Conservation (phyloP, 805 yeast genomes). For the Yamadazyma takamatsuzukensis region DNA sequence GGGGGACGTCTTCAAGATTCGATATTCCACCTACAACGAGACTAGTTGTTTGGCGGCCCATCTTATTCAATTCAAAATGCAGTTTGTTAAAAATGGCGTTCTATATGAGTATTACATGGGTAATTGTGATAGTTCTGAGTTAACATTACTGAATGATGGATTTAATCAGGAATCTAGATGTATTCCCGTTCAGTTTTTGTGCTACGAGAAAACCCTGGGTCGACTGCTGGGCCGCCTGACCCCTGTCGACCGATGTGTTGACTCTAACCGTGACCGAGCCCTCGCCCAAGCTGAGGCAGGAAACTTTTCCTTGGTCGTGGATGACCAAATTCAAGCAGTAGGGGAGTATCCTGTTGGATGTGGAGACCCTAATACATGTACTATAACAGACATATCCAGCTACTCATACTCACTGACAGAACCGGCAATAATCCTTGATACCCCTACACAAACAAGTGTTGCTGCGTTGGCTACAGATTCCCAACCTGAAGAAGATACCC, state of each 20-base stretch:
- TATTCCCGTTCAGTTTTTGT: conserved; percentile 6
- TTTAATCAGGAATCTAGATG: conserved; percentile 6
- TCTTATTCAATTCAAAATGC: conserved; percentile 10
- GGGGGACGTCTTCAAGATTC: conserved; percentile 5
- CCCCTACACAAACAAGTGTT: no score
- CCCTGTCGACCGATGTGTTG: neutral
- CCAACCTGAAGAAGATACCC: no score
- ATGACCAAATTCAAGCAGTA: conserved; percentile 3
- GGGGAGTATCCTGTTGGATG: no score
- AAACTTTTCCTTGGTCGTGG: neutral
- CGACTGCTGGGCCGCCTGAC: no score
- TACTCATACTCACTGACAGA: no score
- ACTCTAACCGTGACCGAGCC: conserved; percentile 3
- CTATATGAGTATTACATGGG: conserved; percentile 11
- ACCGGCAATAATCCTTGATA: no score
- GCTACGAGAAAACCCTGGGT: no score
- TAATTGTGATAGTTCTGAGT: conserved; percentile 10
- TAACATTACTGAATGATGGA: conserved; percentile 6
- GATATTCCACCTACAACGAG: conserved; percentile 6
- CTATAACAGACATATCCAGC: no score
- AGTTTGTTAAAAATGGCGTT: conserved; percentile 4
- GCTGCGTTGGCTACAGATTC: no score
- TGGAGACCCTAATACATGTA: no score
- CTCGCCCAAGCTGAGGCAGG: conserved; percentile 1
- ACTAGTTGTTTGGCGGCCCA: conserved; percentile 9